phyloP scores from a whole-genome alignment of 805 yeast species.

The Sungouiozyma intestinalis region DNA sequence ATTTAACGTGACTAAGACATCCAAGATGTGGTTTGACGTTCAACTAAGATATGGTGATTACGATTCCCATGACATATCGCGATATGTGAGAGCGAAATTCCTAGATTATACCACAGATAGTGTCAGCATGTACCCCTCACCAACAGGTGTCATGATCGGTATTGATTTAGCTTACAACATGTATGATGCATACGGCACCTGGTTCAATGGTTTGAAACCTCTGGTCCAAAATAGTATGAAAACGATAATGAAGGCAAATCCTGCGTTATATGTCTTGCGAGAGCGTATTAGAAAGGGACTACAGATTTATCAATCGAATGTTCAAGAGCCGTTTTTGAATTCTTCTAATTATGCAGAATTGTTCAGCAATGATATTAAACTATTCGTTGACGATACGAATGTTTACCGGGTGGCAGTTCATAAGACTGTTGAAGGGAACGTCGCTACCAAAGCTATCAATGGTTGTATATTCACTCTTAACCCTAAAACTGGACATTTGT shows the following conservation, averaged over 20 bases:
- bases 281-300: conserved; percentile 91
- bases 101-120: conserved; percentile 88
- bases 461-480: conserved; percentile 87
- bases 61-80: conserved; percentile 92
- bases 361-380: conserved; percentile 71
- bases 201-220: conserved; percentile 94
- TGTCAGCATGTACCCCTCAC: conserved; percentile 77
- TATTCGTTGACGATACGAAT: conserved; percentile 87
- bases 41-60: conserved; percentile 95
- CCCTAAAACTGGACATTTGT: conserved; percentile 85
- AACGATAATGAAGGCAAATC: conserved; percentile 89
- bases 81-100: conserved; percentile 87
- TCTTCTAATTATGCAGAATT: conserved; percentile 85
- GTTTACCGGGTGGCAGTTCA: conserved; percentile 91
- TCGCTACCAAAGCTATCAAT: conserved; percentile 84
- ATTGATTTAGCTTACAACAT: conserved; percentile 91
- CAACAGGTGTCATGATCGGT: conserved; percentile 85
- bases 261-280: conserved; percentile 80
- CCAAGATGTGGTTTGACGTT: conserved; percentile 88
- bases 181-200: conserved; percentile 93
- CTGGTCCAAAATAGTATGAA: conserved; percentile 84
- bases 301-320: conserved; percentile 86
- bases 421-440: conserved; percentile 83
- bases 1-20: conserved; percentile 45
- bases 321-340: conserved; percentile 83